phyloP scores from a whole-genome alignment of 305 asterid species.

The Nicotiana rustica region DNA sequence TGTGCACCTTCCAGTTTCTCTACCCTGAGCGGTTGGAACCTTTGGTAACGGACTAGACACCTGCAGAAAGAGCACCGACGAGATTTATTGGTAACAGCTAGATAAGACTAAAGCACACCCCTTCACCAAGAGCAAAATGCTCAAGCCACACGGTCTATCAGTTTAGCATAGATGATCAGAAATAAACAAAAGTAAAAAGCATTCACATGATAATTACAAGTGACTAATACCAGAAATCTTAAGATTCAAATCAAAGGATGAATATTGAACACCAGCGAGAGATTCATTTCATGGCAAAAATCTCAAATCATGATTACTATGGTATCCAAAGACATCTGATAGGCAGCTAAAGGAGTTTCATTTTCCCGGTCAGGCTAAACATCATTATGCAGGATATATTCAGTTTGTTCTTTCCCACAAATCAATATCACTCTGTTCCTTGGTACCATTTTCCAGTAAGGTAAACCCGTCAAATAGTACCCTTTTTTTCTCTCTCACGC shows the following conservation, averaged over 20 bases:
- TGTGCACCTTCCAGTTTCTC: constrained; percentile 72
- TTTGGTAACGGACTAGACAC: constrained; percentile 71
- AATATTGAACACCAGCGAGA: background rate
- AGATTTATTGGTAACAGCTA: constrained; percentile 29
- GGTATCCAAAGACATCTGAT: constrained; percentile 8
- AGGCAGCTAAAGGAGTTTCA: background rate
- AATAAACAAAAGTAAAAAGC: constrained; percentile 16
- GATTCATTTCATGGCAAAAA: background rate
- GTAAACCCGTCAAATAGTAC: background rate
- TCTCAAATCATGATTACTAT: background rate
- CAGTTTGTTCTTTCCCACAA: background rate
- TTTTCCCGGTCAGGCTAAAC: background rate
- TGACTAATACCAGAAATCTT: constrained; percentile 1
- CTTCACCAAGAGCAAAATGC: constrained; percentile 18
- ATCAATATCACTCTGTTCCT: constrained; percentile 15
- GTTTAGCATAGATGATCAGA: constrained; percentile 9
- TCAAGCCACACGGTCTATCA: constrained; percentile 17
- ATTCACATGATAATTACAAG: constrained; percentile 2
- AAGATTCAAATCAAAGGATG: background rate
- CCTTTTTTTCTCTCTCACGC: background rate
- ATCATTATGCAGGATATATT: background rate
- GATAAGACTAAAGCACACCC: constrained; percentile 11
- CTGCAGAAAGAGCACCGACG: constrained; percentile 51
- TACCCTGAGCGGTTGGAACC: constrained; percentile 63
- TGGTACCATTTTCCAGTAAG: constrained; percentile 13